Evolutionary conservation across 371 early-diverging fungal genomes (phyloP).

Genomic region (Apophysomyces sp.): DNA sequence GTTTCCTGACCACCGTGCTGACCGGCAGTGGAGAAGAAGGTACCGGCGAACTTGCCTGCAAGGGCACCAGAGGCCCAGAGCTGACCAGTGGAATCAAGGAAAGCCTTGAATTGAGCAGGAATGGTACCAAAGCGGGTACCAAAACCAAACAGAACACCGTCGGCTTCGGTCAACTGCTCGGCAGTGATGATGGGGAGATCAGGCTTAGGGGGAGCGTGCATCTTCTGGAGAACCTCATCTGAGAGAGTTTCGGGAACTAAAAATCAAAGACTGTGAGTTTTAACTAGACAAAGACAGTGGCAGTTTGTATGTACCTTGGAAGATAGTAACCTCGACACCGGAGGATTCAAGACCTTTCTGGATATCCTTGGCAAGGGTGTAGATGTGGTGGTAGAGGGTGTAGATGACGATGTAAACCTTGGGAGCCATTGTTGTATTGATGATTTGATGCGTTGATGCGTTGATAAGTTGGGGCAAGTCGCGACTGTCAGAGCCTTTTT

Average conservation of each 20-base stretch:
- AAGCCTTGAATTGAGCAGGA: constrained; percentile 71
- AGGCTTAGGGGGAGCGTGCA: constrained; percentile 56
- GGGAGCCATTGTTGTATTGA: constrained; percentile 8
- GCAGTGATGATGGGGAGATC: constrained; percentile 52
- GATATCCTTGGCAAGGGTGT: constrained; percentile 58
- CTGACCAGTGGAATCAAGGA: constrained; percentile 64
- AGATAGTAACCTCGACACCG: constrained; percentile 57
- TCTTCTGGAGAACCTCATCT: constrained; percentile 53
- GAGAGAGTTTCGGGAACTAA: constrained; percentile 55
- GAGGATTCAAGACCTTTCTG: constrained; percentile 54
- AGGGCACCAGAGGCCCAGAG: constrained; percentile 65
- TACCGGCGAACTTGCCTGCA: constrained; percentile 63
- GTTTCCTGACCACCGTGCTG: constrained; percentile 77
- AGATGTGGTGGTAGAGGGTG: constrained; percentile 71
- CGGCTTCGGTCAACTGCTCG: constrained; percentile 52
- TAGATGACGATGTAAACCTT: constrained; percentile 61
- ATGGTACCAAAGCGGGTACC: constrained; percentile 64
- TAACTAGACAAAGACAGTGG: no score
- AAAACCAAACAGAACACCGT: constrained; percentile 70
- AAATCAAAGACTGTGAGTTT: no score
- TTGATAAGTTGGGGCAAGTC: no score
- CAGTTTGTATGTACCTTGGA: no score
- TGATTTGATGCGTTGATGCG: no score
- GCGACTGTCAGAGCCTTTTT: no score
- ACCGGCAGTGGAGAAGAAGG: constrained; percentile 67